A percentile compares a stretch with the other conserved stretches of the same genome.
Evolutionary conservation across 225 moss, liverwort and hornwort species (phyloP).

Genomic region (Bryoerythrophyllum caledonicum): DNA sequence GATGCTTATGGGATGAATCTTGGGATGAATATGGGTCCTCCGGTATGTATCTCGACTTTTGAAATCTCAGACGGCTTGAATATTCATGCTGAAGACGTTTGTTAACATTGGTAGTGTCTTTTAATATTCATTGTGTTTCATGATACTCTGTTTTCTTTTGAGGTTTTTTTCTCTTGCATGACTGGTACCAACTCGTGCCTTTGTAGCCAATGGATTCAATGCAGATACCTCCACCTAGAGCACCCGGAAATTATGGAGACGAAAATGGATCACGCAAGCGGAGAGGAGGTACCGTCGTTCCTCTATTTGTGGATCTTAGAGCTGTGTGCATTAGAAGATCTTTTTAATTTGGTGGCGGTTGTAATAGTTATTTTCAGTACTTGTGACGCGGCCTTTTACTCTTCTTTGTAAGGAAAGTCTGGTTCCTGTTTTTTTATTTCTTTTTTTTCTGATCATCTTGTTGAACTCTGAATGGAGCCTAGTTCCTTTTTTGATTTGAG

Average conservation of each 20-base stretch:
- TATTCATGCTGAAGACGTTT: too few relatives aligned
- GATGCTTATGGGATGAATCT: constrained; percentile 97
- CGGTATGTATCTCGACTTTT: constrained; percentile 46
- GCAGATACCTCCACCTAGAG: constrained; percentile 94
- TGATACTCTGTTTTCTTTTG: too few relatives aligned
- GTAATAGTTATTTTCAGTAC: neutral
- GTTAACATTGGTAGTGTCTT: too few relatives aligned
- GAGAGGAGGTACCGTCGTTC: constrained; percentile 98
- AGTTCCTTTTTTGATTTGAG: too few relatives aligned
- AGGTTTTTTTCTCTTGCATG: neutral
- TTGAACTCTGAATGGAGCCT: too few relatives aligned
- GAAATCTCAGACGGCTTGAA: neutral
- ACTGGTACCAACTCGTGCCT: constrained; percentile 22
- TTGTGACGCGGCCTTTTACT: too few relatives aligned
- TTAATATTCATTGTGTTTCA: too few relatives aligned
- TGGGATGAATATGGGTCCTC: constrained; percentile 85
- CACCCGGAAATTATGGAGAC: constrained; percentile 79
- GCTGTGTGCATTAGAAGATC: too few relatives aligned
- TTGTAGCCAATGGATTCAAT: constrained; percentile 50
- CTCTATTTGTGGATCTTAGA: too few relatives aligned
- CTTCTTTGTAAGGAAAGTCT: too few relatives aligned
- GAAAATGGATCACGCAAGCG: constrained; percentile 98
- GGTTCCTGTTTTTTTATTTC: neutral
- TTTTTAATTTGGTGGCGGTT: too few relatives aligned
- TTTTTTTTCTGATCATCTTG: constrained; percentile 26